Base-by-base conservation (phyloP, 805 yeast genomes). In the Myxozyma kluyveri region DNA sequence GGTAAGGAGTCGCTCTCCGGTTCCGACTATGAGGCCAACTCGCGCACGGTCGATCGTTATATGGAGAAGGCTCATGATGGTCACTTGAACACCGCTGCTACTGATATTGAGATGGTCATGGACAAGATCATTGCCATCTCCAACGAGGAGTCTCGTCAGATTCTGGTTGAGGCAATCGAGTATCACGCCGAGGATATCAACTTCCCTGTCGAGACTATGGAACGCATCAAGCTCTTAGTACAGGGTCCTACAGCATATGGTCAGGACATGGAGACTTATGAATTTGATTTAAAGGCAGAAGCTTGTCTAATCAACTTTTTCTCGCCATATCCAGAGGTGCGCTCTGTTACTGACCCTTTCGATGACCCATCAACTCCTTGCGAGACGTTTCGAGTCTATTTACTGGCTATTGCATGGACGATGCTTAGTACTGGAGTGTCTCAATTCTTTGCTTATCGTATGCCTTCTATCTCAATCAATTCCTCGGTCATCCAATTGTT, bases 321-420 rank as follows among this genome's bases (percentile, higher is more conserved):
- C 36, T 52, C 57, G 36, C 84, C 85, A 4, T 81, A 81, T 56
- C 83, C 86, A 0, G 87, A 82, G 60, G 83, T 82, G n/a, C 68
- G 86, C 36, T 80, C 86, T 9, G 77, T 83, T 17, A 81, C 81
- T n/a, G 82, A 80, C 12, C 77, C 81, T 10, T 69, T 60, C 47
- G 86, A 82, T 58, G 83, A 82, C 53, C 76, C 76, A 1, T 43
- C 60, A 2, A 54, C 75, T 33, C 79, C 80, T 0, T 74, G 72
- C 33, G 81, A 78, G 53, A 81, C 85, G 4, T 56, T 79, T 36
- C 71, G 87, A 46, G 79, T 78, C 56, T 82, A 83, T 73, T 66
- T 66, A 17, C 48, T 73, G 10, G 74, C 72, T 1, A 58, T 70
- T 26, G 43, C 72, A 39, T 60, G 60, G 61, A 64, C 58, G 3